Conservation (phyloP, 805 yeast genomes). For the Alloascoidea hylecoeti region DNA sequence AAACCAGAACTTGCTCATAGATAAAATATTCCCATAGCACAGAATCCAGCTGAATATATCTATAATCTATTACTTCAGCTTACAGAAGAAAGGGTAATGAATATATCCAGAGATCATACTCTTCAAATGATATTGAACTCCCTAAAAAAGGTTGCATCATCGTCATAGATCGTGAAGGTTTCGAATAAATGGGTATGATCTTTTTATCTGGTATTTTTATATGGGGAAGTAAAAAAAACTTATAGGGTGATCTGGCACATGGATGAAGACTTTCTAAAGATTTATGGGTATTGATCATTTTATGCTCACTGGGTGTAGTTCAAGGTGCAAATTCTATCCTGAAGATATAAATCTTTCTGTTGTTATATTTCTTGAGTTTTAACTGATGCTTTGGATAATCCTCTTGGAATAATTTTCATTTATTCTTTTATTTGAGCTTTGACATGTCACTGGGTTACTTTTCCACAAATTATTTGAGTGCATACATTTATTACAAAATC, state of each 20-base stretch:
- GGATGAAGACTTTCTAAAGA: too few species aligned
- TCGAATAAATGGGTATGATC: constrained; percentile 49
- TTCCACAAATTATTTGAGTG: constrained; percentile 23
- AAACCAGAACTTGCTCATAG: too few species aligned
- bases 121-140: constrained; percentile 36
- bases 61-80: constrained; percentile 41
- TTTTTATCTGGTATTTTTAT: constrained; percentile 29
- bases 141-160: constrained; percentile 55
- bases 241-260: constrained; percentile 30
- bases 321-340: constrained; percentile 47
- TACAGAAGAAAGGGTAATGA: constrained; percentile 47
- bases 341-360: constrained; percentile 22
- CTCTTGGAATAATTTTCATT: constrained; percentile 34
- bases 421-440: constrained; percentile 47
- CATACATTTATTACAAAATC: constrained; percentile 50
- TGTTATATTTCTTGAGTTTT: constrained; percentile 44
- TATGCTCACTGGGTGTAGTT: too few species aligned
- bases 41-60: too few species aligned
- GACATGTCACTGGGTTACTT: constrained; percentile 48
- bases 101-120: constrained; percentile 59
- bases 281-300: too few species aligned
- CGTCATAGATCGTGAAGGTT: constrained; percentile 45
- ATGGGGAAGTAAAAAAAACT: constrained; percentile 38
- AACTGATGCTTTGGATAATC: constrained; percentile 42
- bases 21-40: too few species aligned